A percentile compares a stretch with the other conserved stretches of the same genome.
phyloP scores from a whole-genome alignment of 2,329 filamentous ascomycete genomes.

The Penicillium sp. region DNA sequence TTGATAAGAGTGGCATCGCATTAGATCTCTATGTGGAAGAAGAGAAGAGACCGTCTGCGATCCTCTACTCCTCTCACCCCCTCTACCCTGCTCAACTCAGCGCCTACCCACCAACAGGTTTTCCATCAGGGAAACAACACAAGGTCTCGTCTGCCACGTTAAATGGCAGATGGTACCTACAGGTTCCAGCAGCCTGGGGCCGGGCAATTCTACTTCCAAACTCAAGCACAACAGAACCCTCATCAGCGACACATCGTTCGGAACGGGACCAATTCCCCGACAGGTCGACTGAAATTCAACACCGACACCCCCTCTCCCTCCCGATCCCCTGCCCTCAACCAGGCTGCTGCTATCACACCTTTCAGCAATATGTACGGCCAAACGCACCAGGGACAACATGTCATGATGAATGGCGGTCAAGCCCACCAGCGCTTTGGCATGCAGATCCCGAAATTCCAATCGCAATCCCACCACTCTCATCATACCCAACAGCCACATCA shows the following conservation, averaged over 20 bases:
- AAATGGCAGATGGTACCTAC: constrained; percentile 59
- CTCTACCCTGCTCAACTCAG: constrained; percentile 26
- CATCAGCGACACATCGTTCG: constrained; percentile 48
- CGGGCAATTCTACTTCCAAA: constrained; percentile 53
- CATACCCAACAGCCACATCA: constrained; percentile 47
- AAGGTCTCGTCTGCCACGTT: constrained; percentile 52
- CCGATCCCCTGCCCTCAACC: constrained; percentile 48
- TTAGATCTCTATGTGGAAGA: constrained; percentile 51
- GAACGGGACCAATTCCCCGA: constrained; percentile 50
- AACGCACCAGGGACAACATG: constrained; percentile 50
- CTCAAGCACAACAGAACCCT: constrained; percentile 45
- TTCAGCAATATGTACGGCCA: constrained; percentile 52
- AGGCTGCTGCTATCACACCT: constrained; percentile 44
- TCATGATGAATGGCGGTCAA: constrained; percentile 54
- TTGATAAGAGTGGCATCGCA: constrained; percentile 32
- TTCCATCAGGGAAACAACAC: constrained; percentile 34
- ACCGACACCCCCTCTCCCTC: constrained; percentile 52
- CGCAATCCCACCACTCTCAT: constrained; percentile 49
- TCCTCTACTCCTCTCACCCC: constrained; percentile 38
- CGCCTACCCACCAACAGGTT: constrained; percentile 27
- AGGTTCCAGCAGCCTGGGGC: constrained; percentile 57
- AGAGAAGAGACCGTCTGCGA: constrained; percentile 49
- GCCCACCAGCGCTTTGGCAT: constrained; percentile 52
- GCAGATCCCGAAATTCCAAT: constrained; percentile 51
- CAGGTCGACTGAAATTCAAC: constrained; percentile 47